phyloP scores from a whole-genome alignment of 352 stramenopile species.

The Phytophthora palmivora region DNA sequence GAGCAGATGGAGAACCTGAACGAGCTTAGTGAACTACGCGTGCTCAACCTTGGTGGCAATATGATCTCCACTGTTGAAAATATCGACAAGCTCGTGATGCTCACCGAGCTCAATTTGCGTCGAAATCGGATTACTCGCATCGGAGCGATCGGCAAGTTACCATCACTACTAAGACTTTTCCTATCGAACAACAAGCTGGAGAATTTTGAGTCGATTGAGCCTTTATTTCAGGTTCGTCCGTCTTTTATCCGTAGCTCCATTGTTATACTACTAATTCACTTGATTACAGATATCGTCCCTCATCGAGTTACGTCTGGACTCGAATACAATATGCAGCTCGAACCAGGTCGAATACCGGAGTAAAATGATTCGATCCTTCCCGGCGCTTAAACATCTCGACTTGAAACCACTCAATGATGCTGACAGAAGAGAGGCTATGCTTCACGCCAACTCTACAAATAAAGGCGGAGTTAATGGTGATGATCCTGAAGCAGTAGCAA shows the following conservation, averaged over 20 bases:
- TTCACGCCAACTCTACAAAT: constrained; percentile 33
- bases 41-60: constrained; percentile 93
- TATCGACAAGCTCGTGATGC: constrained; percentile 74
- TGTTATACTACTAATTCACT: background rate
- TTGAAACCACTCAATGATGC: constrained; percentile 78
- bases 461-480: constrained; percentile 38
- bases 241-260: no score
- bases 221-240: constrained; percentile 68
- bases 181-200: constrained; percentile 92
- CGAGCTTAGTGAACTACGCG: constrained; percentile 82
- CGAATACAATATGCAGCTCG: constrained; percentile 62
- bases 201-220: constrained; percentile 71
- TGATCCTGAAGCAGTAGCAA: constrained; percentile 56
- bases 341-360: constrained; percentile 67
- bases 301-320: constrained; percentile 88
- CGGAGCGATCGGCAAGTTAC: constrained; percentile 65
- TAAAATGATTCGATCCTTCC: constrained; percentile 77
- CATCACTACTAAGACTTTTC: constrained; percentile 88
- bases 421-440: constrained; percentile 65
- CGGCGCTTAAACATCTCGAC: constrained; percentile 86
- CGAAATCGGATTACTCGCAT: constrained; percentile 81
- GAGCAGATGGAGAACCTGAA: constrained; percentile 88
- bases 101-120: constrained; percentile 92
- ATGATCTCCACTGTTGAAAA: constrained; percentile 78
- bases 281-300: constrained; percentile 57